These are phyloP conservation scores for Drosera capensis DNA, from an alignment of 148 eudicot genomes.

Conservation along the genomic window DNA sequence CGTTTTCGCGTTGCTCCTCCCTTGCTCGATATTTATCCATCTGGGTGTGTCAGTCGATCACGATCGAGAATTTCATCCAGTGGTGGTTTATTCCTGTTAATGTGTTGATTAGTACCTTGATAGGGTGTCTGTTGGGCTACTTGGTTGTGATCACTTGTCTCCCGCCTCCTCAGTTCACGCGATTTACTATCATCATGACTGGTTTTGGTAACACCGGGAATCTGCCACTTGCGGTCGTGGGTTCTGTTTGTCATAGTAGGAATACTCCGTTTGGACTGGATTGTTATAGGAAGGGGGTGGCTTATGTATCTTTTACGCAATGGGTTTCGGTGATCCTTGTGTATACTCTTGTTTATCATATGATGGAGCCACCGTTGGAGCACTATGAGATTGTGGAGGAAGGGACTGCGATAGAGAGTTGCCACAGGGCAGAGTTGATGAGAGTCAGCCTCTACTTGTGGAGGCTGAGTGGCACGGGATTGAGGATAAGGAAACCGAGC, in stretches of 20 bases:
- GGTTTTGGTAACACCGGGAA: slow-evolving; percentile 66
- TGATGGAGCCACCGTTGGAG: slow-evolving; percentile 65
- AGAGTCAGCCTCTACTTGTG: slow-evolving; percentile 37
- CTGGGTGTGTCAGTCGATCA: slow-evolving; percentile 49
- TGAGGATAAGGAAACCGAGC: slow-evolving; percentile 41
- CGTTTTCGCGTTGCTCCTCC: slow-evolving; percentile 51
- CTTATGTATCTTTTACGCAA: slow-evolving; percentile 61
- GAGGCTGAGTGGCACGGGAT: slow-evolving; percentile 62
- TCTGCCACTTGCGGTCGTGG: slow-evolving; percentile 46
- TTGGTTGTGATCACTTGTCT: slow-evolving; percentile 43
- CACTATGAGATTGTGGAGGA: slow-evolving; percentile 49
- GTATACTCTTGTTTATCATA: slow-evolving; percentile 58
- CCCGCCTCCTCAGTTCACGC: slow-evolving; percentile 37
- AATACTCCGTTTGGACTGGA: slow-evolving; percentile 37
- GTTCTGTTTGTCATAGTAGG: slow-evolving; percentile 42
- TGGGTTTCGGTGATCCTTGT: slow-evolving; percentile 59
- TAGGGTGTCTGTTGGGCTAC: slow-evolving; percentile 47
- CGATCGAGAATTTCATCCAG: slow-evolving; percentile 22
- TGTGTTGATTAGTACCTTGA: slow-evolving; percentile 37
- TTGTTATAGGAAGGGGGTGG: slow-evolving; percentile 40
- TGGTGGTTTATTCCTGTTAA: slow-evolving; percentile 73
- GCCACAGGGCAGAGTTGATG: slow-evolving; percentile 8
- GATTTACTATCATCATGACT: slow-evolving; percentile 53
- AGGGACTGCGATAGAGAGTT: slow-evolving; percentile 12
- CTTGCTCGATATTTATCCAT: slow-evolving; percentile 45